Base-by-base conservation (phyloP, 257 asterid genomes). In the Solanum pennellii region DNA sequence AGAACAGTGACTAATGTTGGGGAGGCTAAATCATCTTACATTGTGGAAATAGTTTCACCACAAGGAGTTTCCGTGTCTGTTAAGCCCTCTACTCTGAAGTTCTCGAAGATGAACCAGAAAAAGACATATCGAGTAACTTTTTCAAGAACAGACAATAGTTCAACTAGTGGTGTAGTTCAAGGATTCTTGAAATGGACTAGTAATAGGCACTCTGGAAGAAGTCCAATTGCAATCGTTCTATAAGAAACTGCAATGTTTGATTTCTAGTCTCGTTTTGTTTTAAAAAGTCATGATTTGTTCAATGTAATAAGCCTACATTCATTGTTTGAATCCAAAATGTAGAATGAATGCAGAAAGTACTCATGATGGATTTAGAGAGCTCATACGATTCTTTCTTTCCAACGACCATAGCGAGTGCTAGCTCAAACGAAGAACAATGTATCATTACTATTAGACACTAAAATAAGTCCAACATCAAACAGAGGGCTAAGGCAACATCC, bases 111-210 rank as follows among this genome's bases (percentile, higher is more conserved):
- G 12, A 89, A 90, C 59, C 91, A 90, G 75, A 90, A 89, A 49
- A 20, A 84, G 88, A 75, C 79, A 66, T 92, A 92, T 42, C 6
- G 71, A 27, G 92, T 92, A 68, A 92, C 91, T 3, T 90, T 91
- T 44, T 86, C 10, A 11, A 73, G 72, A 66, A 4, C 33, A 18
- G 68, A 71, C 0, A 20, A 86, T 6, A 77, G 75, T 1, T n/a
- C 15, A 21, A 84, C 59, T 60, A 49, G 41, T 9, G 76, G 82
- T 1, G 42, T 86, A 21, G 93, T 86, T 82, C 89, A 93, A 77
- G 95, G 95, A 56, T 91, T 83, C 66, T 76, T 92, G 8, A 90
- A 89, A 18, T 92, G 94, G 93, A 88, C 86, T 41, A 90, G 91
- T n/a, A 65, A 39, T 29, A 90, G 69, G 71, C 71, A 88, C 71